Evolutionary conservation across 2,329 filamentous ascomycete species (phyloP).

Genomic region (Akanthomyces uredinophilus): DNA sequence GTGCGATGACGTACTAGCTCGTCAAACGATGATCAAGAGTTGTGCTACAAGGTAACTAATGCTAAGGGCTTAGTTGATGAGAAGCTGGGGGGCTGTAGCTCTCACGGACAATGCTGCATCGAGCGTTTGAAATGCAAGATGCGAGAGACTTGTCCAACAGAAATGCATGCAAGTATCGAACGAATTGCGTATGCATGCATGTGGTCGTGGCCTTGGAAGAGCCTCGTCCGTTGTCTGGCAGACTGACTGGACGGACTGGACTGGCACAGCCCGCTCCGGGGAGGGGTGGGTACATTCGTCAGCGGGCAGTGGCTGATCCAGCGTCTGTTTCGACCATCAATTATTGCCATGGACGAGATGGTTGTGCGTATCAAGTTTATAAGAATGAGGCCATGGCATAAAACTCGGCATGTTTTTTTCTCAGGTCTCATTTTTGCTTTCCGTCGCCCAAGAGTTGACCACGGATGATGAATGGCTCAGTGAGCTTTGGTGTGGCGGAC

Average conservation of each 20-base stretch:
- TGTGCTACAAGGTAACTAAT: background rate
- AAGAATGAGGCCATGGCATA: background rate
- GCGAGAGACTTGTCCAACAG: background rate
- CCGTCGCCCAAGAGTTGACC: background rate
- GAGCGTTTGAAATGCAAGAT: background rate
- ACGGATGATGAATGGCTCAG: background rate
- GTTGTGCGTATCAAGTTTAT: conserved; percentile 2
- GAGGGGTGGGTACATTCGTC: background rate
- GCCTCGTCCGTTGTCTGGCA: background rate
- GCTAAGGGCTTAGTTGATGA: background rate
- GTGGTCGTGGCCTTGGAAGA: background rate
- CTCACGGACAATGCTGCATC: background rate
- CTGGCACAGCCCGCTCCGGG: background rate
- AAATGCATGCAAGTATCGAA: background rate
- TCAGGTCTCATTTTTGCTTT: background rate
- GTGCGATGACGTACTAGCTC: conserved; percentile 5
- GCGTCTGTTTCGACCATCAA: conserved; percentile 1
- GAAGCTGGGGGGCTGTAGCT: background rate
- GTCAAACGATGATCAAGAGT: background rate
- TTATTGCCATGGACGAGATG: background rate
- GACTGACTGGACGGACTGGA: no score
- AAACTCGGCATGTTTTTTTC: background rate
- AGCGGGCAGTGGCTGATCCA: background rate
- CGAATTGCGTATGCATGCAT: background rate
- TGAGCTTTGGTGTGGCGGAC: background rate